phyloP scores from a whole-genome alignment of 2,329 filamentous ascomycete species.

The Monilinia polystroma region DNA sequence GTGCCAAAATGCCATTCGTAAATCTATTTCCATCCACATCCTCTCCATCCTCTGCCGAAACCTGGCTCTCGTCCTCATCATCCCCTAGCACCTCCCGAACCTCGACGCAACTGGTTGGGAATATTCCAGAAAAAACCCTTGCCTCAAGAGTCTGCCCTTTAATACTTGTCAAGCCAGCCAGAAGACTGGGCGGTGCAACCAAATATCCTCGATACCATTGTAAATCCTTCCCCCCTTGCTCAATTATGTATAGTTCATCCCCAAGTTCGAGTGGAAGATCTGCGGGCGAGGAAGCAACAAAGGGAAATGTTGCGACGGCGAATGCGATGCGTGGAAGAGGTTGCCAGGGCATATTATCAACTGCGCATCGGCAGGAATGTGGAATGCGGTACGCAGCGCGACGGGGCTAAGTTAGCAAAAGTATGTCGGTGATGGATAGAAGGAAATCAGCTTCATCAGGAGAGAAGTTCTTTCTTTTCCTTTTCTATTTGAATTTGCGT shows the following conservation, averaged over 20 bases:
- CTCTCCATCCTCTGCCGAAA: conserved; percentile 19
- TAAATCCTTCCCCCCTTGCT: conserved; percentile 81
- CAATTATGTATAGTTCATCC: conserved; percentile 98
- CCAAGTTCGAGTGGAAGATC: conserved; percentile 96
- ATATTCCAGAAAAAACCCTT: conserved; percentile 97
- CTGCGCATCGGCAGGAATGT: conserved; percentile 22
- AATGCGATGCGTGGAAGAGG: conserved; percentile 96
- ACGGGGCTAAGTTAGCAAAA: conserved; percentile 7
- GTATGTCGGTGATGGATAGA: conserved; percentile 15
- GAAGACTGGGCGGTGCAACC: conserved; percentile 86
- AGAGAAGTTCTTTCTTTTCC: not conserved
- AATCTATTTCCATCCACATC: conserved; percentile 22
- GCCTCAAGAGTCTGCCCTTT: conserved; percentile 93
- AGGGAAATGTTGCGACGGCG: conserved; percentile 93
- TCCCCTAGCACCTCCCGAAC: conserved; percentile 89
- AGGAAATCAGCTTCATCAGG: conserved; percentile 14
- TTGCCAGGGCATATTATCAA: conserved; percentile 80
- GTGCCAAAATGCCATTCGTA: conserved; percentile 25
- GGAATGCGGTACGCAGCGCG: conserved; percentile 11
- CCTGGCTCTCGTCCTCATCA: conserved; percentile 51
- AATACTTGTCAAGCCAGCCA: conserved; percentile 85
- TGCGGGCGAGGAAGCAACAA: conserved; percentile 79
- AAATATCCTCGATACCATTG: conserved; percentile 96
- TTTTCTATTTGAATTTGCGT: not conserved
- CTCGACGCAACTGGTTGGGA: conserved; percentile 91